These are phyloP conservation scores for Litsea cubeba DNA, from an alignment of 164 flowering plant genomes.

Conservation along the genomic window DNA sequence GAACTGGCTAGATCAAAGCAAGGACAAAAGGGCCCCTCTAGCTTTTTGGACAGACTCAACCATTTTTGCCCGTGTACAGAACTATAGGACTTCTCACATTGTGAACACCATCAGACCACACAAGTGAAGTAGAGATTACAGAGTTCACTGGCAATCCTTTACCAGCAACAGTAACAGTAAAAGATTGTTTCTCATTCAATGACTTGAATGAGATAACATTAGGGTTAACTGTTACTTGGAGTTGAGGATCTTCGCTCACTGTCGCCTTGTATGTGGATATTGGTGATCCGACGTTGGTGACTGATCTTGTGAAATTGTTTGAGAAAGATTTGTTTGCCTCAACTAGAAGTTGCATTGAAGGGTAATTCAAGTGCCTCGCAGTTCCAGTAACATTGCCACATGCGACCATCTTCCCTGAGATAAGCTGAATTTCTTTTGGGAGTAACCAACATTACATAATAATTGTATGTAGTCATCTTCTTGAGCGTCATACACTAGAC, in stretches of 20 bases:
- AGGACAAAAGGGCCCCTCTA: not conserved
- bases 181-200: constrained; percentile 25
- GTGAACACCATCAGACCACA: constrained; percentile 52
- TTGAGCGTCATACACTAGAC: constrained; percentile 29
- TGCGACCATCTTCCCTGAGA: constrained; percentile 7
- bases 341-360: constrained; percentile 43
- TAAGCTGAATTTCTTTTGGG: not conserved
- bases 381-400: constrained; percentile 33
- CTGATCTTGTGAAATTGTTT: constrained; percentile 40
- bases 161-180: constrained; percentile 53
- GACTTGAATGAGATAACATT: constrained; percentile 23
- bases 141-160: not conserved
- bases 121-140: constrained; percentile 31
- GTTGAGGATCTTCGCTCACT: constrained; percentile 24
- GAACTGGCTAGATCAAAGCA: too few species aligned
- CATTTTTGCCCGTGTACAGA: constrained; percentile 3
- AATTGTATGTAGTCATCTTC: constrained; percentile 21
- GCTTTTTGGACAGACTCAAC: not conserved
- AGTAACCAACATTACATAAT: constrained; percentile 19
- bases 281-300: constrained; percentile 46
- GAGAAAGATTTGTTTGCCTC: constrained; percentile 2
- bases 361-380: constrained; percentile 65
- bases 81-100: constrained; percentile 67
- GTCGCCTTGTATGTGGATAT: constrained; percentile 42
- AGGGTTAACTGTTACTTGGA: constrained; percentile 39